Evolutionary conservation across 768 basidiomycete species (phyloP), one percentile per base, ranked within the genome.

Genomic region (Filobasidium floriforme): DNA sequence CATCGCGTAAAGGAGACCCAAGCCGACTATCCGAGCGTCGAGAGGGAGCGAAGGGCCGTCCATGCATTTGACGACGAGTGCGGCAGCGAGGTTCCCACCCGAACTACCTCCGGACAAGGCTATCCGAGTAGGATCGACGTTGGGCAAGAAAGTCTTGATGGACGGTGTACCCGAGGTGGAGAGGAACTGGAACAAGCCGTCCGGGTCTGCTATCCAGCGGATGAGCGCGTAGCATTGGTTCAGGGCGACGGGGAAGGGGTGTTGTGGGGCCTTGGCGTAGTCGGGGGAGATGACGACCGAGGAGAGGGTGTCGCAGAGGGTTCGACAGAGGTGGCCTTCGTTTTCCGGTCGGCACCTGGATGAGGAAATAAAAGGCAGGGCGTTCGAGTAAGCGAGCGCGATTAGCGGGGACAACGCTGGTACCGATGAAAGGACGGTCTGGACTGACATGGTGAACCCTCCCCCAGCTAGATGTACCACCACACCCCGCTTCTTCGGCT

Each of bases 181-280:
- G 44, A 65, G 59, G 44, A 65, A 65, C 9, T 60, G 28, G 43
- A 65, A 44, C 2, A 62, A 11, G 1, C 66, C 66, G 37, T 52
- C 40, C 1, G 60, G 60, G 44, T 62, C 54, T 12, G 66, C 66
- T 19, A 66, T 46, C 66, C 66, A 66, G 11, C 55, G 60, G 43
- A 66, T 54, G 29, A 66, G 66, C 7, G 66, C 66, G 40, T 66
- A 52, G 41, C 51, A 61, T 22, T 66, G 66, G 41, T 66, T 61
- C 5, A 66, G 60, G 11, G 66, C 66, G 11, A 32, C 41, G 12
- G 66, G 66, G 51, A n/a, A 66, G 24, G 66, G 66, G 37, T 66
- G 60, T n/a, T 66, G 66, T 0, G 66, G 66, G 11, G 66, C 66
- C 41, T 66, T 66, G 66, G 59, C 60, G 66, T 66, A 62, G 43